phyloP scores from a whole-genome alignment of 2,329 filamentous ascomycete species.

The Fusarium albosuccineum region DNA sequence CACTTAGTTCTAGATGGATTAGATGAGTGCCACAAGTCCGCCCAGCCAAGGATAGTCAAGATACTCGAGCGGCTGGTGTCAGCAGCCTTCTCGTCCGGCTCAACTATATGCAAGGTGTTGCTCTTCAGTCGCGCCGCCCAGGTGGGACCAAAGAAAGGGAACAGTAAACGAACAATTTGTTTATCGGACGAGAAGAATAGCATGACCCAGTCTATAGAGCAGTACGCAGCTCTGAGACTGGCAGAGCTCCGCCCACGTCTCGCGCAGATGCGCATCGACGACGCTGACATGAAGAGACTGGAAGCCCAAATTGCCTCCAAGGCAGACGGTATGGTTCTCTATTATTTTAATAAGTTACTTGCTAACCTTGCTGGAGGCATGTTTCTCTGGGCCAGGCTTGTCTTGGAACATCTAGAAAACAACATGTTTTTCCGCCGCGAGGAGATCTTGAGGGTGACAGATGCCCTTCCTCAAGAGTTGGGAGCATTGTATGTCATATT shows the following conservation, averaged over 20 bases:
- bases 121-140: background rate
- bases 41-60: background rate
- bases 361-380: conserved; percentile 1
- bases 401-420: background rate
- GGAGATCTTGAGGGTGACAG: conserved; percentile 39
- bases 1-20: conserved; percentile 11
- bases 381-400: conserved; percentile 13
- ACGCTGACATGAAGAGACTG: conserved; percentile 1
- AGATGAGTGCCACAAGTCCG: background rate
- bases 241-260: background rate
- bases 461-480: conserved; percentile 43
- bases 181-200: conserved; percentile 4
- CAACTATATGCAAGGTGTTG: conserved; percentile 7
- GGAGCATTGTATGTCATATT: conserved; percentile 5
- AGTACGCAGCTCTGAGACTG: background rate
- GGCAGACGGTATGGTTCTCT: conserved; percentile 1
- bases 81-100: background rate
- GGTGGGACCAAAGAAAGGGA: background rate
- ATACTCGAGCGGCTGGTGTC: background rate
- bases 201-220: background rate
- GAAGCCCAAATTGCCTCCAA: background rate
- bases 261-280: background rate
- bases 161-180: background rate
- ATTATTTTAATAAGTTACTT: background rate
- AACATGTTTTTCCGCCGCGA: conserved; percentile 3